Conservation (phyloP, 1,284 basidiomycete species). For the Rhodotorula sp. region DNA sequence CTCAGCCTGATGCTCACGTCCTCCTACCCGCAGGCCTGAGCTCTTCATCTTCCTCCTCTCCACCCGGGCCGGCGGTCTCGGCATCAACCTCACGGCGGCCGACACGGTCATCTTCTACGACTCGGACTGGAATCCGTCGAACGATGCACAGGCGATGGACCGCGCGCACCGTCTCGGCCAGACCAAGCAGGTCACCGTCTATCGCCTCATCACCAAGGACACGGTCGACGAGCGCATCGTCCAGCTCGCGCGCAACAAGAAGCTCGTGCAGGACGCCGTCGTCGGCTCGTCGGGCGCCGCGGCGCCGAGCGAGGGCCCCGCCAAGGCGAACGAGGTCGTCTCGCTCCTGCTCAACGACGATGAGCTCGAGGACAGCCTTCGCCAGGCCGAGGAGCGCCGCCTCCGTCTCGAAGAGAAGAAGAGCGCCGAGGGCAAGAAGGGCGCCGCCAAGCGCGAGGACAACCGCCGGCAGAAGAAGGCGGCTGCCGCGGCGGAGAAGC, state of each 20-base stretch:
- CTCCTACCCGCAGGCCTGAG: conserved; percentile 65
- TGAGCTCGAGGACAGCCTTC: conserved; percentile 52
- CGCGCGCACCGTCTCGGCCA: conserved; percentile 98
- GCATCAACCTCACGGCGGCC: conserved; percentile 93
- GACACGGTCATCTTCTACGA: conserved; percentile 99
- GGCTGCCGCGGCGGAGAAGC: conserved; percentile 21
- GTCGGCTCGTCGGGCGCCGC: conserved; percentile 73
- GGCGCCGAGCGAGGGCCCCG: conserved; percentile 58
- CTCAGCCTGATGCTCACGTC: not conserved
- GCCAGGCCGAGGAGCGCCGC: conserved; percentile 51
- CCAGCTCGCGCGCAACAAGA: conserved; percentile 69
- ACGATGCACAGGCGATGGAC: conserved; percentile 99
- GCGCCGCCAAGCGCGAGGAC: conserved; percentile 32
- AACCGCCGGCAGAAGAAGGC: conserved; percentile 18
- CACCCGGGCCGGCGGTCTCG: conserved; percentile 94
- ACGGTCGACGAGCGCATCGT: conserved; percentile 99
- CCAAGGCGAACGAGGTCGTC: conserved; percentile 96
- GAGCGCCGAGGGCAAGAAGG: conserved; percentile 29
- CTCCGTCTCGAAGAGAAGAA: conserved; percentile 51
- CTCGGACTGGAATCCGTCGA: conserved; percentile 99
- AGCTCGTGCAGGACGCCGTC: conserved; percentile 90
- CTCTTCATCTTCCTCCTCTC: conserved; percentile 95
- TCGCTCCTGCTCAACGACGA: conserved; percentile 94
- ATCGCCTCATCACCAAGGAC: conserved; percentile 91
- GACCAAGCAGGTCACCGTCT: conserved; percentile 98